Percentiles rank a stretch among this genome's conserved stretches.
These are phyloP conservation scores for Glaciozyma martinii DNA, from an alignment of 768 basidiomycete genomes.

Conservation along the genomic window DNA sequence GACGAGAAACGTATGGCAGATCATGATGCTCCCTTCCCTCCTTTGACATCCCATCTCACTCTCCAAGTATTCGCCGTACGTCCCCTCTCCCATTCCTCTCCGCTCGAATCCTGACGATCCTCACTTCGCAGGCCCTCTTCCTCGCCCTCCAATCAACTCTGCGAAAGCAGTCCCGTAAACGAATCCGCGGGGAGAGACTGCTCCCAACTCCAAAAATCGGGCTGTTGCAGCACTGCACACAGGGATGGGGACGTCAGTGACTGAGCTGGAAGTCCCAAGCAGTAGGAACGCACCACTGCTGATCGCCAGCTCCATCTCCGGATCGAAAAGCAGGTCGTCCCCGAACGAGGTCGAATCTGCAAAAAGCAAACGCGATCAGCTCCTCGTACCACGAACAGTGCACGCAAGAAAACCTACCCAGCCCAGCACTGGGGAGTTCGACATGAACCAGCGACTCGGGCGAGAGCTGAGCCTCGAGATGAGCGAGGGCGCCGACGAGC, in stretches of 20 bases:
- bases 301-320: slow-evolving; percentile 5
- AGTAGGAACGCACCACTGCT: neutral
- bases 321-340: neutral
- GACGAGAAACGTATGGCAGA: too few relatives aligned
- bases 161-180: neutral
- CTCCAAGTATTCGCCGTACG: too few relatives aligned
- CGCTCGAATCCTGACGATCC: too few relatives aligned
- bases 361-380: too few relatives aligned
- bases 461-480: slow-evolving; percentile 3
- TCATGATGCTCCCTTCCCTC: too few relatives aligned
- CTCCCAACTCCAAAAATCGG: slow-evolving; percentile 6
- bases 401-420: neutral
- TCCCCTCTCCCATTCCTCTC: too few relatives aligned
- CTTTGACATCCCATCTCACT: too few relatives aligned
- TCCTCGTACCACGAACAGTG: neutral
- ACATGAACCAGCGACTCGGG: neutral
- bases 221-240: neutral
- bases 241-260: neutral
- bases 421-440: neutral
- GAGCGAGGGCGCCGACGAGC: neutral
- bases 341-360: neutral
- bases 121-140: too few relatives aligned
- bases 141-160: too few relatives aligned
- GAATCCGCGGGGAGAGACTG: neutral
- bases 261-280: neutral